Percentiles rank a stretch among this genome's conserved stretches.
Conservation (phyloP, 2,329 filamentous ascomycete species). For the Cladosporium colombiae region DNA sequence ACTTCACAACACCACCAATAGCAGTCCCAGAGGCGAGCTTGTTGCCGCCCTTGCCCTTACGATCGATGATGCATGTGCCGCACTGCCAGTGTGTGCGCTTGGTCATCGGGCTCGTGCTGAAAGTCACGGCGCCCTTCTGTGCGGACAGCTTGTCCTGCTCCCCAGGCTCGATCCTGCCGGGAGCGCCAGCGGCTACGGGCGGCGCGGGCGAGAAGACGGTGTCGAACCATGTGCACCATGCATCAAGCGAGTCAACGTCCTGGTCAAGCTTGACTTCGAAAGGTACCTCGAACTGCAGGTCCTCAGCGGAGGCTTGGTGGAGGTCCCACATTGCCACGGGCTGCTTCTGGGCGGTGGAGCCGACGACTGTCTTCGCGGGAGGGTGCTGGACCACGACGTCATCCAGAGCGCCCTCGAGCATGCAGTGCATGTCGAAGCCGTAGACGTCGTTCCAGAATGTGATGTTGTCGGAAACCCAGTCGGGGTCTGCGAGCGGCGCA, state of each 20-base stretch:
- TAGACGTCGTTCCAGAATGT: constrained; percentile 91
- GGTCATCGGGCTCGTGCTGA: constrained; percentile 80
- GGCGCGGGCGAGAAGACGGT: constrained; percentile 77
- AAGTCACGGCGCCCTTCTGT: constrained; percentile 68
- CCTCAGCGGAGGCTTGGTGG: constrained; percentile 68
- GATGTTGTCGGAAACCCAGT: constrained; percentile 75
- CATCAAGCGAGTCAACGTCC: constrained; percentile 72
- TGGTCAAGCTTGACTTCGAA: constrained; percentile 64
- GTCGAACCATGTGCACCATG: constrained; percentile 91
- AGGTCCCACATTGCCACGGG: constrained; percentile 77
- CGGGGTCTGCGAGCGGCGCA: constrained; percentile 75
- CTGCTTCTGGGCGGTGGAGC: constrained; percentile 47
- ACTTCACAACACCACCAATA: constrained; percentile 18
- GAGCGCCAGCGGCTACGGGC: constrained; percentile 48
- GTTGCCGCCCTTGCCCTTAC: constrained; percentile 45
- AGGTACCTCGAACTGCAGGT: constrained; percentile 72
- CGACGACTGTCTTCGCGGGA: constrained; percentile 33
- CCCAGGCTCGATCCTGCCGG: constrained; percentile 45
- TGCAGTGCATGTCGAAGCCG: constrained; percentile 89
- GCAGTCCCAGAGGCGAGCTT: constrained; percentile 9
- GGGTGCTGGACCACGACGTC: constrained; percentile 53
- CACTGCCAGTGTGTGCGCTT: constrained; percentile 90
- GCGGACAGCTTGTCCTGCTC: constrained; percentile 46
- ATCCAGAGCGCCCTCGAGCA: constrained; percentile 79
- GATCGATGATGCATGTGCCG: constrained; percentile 70